Evolutionary conservation across 148 eudicot genomes (phyloP).

Genomic region (Diospyros kaki): DNA sequence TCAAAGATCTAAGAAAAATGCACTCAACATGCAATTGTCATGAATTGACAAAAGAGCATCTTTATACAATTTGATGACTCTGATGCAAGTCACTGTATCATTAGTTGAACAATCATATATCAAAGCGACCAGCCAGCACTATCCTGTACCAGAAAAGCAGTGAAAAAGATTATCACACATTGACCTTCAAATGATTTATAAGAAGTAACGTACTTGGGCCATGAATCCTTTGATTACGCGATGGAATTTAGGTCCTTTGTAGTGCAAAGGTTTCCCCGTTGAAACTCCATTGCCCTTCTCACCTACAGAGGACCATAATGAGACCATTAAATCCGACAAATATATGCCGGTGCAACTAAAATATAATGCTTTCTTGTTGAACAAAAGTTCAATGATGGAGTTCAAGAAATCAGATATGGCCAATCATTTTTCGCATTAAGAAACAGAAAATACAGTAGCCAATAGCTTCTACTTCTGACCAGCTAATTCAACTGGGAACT

Average conservation of each 20-base stretch:
- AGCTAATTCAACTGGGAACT: background rate
- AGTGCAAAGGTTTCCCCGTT: constrained; percentile 81
- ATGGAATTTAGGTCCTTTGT: constrained; percentile 77
- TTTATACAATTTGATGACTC: background rate
- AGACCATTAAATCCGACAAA: background rate
- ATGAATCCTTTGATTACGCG: constrained; percentile 93
- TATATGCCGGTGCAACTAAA: background rate
- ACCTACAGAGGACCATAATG: constrained; percentile 39
- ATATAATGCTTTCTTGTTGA: background rate
- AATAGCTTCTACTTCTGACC: no score
- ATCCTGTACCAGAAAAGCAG: background rate
- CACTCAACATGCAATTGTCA: no score
- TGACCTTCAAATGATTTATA: background rate
- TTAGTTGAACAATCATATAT: background rate
- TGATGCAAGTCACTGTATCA: constrained; percentile 2
- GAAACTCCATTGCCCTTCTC: constrained; percentile 83
- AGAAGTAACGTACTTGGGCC: constrained; percentile 68
- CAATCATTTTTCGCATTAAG: background rate
- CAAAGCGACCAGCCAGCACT: background rate
- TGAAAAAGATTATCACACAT: background rate
- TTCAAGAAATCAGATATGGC: background rate
- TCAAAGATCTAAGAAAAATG: background rate
- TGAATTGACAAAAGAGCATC: background rate
- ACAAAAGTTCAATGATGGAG: background rate
- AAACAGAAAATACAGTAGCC: background rate